Conservation (phyloP, 345 rosid species). For the Pistacia integerrima region DNA sequence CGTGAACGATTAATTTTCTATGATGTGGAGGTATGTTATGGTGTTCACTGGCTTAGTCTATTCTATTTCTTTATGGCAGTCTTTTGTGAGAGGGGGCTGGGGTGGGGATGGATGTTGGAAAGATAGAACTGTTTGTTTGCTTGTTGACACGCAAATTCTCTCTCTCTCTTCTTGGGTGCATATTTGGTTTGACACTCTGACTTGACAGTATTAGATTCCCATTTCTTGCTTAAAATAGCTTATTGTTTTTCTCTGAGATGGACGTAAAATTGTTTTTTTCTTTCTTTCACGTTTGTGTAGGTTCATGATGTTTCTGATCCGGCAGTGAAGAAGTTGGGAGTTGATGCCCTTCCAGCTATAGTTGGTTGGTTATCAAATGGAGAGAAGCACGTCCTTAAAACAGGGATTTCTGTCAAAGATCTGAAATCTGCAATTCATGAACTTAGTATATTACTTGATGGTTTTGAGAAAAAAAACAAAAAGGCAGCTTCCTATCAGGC, state of each 20-base stretch:
- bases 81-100: not conserved
- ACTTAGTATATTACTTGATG: slow-evolving; percentile 61
- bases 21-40: slow-evolving; percentile 62
- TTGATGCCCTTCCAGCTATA: slow-evolving; percentile 77
- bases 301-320: slow-evolving; percentile 67
- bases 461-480: slow-evolving; percentile 74
- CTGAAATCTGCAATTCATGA: slow-evolving; percentile 67
- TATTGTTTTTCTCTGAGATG: no score
- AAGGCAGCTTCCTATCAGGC: slow-evolving; percentile 52
- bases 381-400: slow-evolving; percentile 63
- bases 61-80: not conserved
- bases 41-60: not conserved
- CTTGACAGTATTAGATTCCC: not conserved
- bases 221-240: not conserved
- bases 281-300: slow-evolving; percentile 35
- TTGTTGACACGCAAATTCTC: no score
- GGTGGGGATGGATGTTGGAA: not conserved
- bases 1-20: slow-evolving; percentile 59
- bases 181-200: no score
- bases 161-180: no score
- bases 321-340: slow-evolving; percentile 54
- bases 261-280: not conserved
- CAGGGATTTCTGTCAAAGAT: slow-evolving; percentile 78
- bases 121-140: no score
- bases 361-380: slow-evolving; percentile 89